Base-by-base conservation (phyloP, 169 alveolate genomes). In the Eimeria praecox region DNA sequence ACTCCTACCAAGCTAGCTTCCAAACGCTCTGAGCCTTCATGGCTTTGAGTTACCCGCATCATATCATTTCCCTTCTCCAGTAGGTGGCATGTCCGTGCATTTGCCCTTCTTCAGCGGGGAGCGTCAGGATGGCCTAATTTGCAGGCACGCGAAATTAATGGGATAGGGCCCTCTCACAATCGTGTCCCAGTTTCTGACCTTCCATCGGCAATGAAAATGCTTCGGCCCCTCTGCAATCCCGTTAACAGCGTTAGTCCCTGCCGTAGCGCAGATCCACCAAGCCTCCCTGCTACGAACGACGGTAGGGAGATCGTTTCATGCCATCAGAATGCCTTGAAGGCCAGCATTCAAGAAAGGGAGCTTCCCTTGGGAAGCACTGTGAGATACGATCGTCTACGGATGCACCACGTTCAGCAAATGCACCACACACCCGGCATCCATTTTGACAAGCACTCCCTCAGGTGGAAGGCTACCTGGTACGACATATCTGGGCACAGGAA, bases 381-480 rank as follows among this genome's bases (percentile, higher is more conserved):
- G 20, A 54, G 94, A 33, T 59, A 56, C 42, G 94, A 87, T 10
- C 94, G 94, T 3, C 64, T 62, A 27, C 80, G 82, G 27, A 30
- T 87, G 64, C 83, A 64, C 22, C 80, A 87, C 42, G 10, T 87
- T 16, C 83, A 87, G 44, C 95, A 73, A 18, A 44, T 52, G 64
- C 80, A 90, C 24, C 95, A 95, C 77, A 90, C 95, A 16, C 75
- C 96, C 10, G 96, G 96, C 54, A 90, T 95, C 40, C 96, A 95
- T 42, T 95, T 95, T 56, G 96, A 95, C 52, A 95, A 90, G 75
- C 95, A 89, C 54, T 90, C 95, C 27, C 92, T 88, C 52, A 49
- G 96, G 73, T 95, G 96, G 96, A 95, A 95, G 78, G 96, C 96
- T 20, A 95, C 96, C 30, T 95, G 96, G 96, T 95, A 95, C 92